Percentiles rank a stretch among this genome's conserved stretches.
These are phyloP conservation scores for Jatropha curcas DNA, from an alignment of 345 rosid genomes.

Conservation along the genomic window DNA sequence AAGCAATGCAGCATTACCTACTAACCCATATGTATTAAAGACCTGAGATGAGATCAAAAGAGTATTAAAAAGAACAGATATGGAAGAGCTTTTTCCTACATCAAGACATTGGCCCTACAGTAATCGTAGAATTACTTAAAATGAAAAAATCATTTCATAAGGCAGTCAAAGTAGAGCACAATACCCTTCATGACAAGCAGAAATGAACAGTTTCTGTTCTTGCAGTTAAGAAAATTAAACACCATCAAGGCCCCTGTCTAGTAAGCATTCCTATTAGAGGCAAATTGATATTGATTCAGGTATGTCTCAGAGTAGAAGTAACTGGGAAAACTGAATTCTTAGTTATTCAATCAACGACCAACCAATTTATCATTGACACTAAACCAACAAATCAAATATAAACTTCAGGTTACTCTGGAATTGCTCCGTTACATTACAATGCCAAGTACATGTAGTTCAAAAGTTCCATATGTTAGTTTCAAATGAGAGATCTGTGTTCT, in stretches of 20 bases:
- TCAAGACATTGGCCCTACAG: not conserved
- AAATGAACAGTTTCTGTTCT: not conserved
- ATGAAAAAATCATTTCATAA: too few species aligned
- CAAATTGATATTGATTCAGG: not conserved
- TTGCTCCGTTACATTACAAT: not conserved
- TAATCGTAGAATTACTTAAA: not conserved
- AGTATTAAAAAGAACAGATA: not conserved
- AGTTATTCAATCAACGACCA: not conserved
- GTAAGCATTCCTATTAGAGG: not conserved
- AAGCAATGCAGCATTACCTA: conserved; percentile 89
- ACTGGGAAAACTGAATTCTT: not conserved
- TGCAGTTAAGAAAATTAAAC: conserved; percentile 3
- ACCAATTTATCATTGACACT: not conserved
- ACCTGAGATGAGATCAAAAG: conserved; percentile 40
- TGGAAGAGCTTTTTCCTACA: not conserved
- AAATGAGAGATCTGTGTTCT: too few species aligned
- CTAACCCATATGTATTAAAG: conserved; percentile 76
- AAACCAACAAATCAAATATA: not conserved
- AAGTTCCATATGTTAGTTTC: not conserved
- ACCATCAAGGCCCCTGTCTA: not conserved
- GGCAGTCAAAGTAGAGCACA: not conserved
- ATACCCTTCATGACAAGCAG: not conserved
- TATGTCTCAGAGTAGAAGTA: not conserved
- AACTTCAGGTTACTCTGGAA: not conserved
- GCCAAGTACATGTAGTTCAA: not conserved